These are phyloP conservation scores for Bruguiera sexangula DNA, from an alignment of 345 rosid genomes.

Conservation along the genomic window DNA sequence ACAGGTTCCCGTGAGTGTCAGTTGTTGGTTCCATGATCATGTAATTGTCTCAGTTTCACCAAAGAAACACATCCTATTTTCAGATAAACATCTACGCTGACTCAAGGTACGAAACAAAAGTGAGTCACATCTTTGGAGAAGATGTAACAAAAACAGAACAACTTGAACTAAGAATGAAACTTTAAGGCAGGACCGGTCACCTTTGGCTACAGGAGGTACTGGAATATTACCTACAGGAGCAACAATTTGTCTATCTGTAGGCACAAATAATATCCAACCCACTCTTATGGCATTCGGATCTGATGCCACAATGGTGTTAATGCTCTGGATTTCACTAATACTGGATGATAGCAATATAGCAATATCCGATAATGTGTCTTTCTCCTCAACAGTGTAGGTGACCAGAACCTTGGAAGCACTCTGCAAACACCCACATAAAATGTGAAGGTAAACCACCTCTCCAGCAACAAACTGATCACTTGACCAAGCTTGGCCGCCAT, in stretches of 20 bases:
- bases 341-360: constrained; percentile 35
- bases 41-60: too few relatives aligned
- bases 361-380: constrained; percentile 39
- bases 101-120: too few relatives aligned
- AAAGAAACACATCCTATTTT: too few relatives aligned
- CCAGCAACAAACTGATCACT: constrained; percentile 16
- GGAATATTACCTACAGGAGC: constrained; percentile 8
- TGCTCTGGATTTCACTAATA: constrained; percentile 19
- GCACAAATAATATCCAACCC: constrained; percentile 52
- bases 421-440: constrained; percentile 50
- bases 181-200: constrained; percentile 17
- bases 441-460: constrained; percentile 26
- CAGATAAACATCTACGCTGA: too few relatives aligned
- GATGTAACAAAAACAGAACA: too few relatives aligned
- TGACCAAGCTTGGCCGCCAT: constrained; percentile 45
- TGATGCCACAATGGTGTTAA: constrained; percentile 31
- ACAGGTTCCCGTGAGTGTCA: too few relatives aligned
- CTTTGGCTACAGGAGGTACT: constrained; percentile 22
- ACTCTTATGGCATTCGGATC: constrained; percentile 18
- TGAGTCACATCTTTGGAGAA: too few relatives aligned
- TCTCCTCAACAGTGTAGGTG: constrained; percentile 56
- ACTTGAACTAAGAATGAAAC: neutral
- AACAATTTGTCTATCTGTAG: constrained; percentile 18
- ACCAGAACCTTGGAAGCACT: constrained; percentile 35
- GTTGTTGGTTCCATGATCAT: too few relatives aligned